A percentile compares a stretch with the other conserved stretches of the same genome.
Conservation (phyloP, 257 asterid genomes). For the Ilex asprella region DNA sequence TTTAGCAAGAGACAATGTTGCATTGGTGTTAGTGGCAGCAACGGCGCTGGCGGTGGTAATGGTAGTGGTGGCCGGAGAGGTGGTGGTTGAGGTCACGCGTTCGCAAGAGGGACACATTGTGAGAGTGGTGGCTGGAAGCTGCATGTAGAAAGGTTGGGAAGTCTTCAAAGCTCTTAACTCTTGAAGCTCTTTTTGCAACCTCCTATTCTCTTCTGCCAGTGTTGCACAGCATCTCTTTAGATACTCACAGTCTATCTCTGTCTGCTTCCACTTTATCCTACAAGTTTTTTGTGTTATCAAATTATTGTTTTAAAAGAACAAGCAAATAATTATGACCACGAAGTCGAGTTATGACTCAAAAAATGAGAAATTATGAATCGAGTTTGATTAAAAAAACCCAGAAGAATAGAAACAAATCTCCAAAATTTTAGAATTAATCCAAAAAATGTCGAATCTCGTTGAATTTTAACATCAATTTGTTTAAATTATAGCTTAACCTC, state of each 20-base stretch:
- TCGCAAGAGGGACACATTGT: slow-evolving; percentile 93
- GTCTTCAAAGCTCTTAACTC: slow-evolving; percentile 78
- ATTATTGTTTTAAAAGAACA: slow-evolving; percentile 18
- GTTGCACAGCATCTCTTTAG: slow-evolving; percentile 78
- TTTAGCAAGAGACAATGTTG: slow-evolving; percentile 18
- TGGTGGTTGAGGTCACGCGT: slow-evolving; percentile 45
- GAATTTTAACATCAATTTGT: no score
- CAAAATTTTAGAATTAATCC: no score
- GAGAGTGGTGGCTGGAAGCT: slow-evolving; percentile 85
- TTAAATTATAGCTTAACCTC: no score
- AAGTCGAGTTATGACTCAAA: no score
- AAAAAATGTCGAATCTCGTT: no score
- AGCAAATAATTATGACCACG: no score
- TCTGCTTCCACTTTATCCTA: slow-evolving; percentile 92
- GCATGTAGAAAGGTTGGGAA: slow-evolving; percentile 80
- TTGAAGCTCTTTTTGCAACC: slow-evolving; percentile 78
- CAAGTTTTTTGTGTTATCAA: background rate
- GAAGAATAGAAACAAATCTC: no score
- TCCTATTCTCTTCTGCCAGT: slow-evolving; percentile 77
- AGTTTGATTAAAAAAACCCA: no score
- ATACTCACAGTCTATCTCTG: slow-evolving; percentile 92
- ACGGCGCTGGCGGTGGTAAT: slow-evolving; percentile 3
- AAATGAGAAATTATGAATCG: no score
- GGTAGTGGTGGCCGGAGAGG: background rate
- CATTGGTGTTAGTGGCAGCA: slow-evolving; percentile 1